Base-by-base conservation (phyloP, 1,284 basidiomycete genomes). In the Apiotrichum gracile region DNA sequence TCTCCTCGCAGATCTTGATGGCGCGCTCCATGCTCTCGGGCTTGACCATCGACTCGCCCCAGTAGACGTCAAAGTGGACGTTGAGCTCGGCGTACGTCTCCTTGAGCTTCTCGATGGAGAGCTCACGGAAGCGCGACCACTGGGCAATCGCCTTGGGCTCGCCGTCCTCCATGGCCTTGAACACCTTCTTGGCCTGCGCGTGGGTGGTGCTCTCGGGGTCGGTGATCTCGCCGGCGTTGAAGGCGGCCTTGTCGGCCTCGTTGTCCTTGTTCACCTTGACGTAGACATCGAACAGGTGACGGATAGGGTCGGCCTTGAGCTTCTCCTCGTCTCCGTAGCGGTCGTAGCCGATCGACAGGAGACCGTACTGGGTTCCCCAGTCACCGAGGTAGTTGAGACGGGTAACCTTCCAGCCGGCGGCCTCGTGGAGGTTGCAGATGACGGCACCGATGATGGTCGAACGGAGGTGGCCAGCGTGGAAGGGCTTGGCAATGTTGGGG, bases 391-490 rank as follows among this genome's bases (percentile, higher is more conserved):
- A 99, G 76, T 99, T 99, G 76, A 97, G 80, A 12, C 88, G 83
- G 40, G 83, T 77, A 19, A 94, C 92, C 24, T 92, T 83, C 92
- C 92, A 98, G 16, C 94, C 93, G 66, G 86, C 88, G 7, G 91
- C 83, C 70, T 87, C 87, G 79, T 97, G 94, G 50, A 98, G 69
- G 76, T 97, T 98, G 34, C 83, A 80, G 47, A 97, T 77, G 78
- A 97, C 97, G 0, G 91, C 87, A 35, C 96, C 96, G 68, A 98
- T 97, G 74, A 99, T 98, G 22, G 96, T 99, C 60, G 88, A 92
- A 50, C 96, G 83, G 59, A 98, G 78, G 74, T 98, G 94, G 17
- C 96, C 96, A 52, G 97, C 93, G 69, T 98, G 94, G 83, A 98
- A 98, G 6, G 88, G 88, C 74, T 99, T 99, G 35, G 96, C 94